phyloP scores from a whole-genome alignment of 768 basidiomycete species.

The Cystofilobasidium capitatum region DNA sequence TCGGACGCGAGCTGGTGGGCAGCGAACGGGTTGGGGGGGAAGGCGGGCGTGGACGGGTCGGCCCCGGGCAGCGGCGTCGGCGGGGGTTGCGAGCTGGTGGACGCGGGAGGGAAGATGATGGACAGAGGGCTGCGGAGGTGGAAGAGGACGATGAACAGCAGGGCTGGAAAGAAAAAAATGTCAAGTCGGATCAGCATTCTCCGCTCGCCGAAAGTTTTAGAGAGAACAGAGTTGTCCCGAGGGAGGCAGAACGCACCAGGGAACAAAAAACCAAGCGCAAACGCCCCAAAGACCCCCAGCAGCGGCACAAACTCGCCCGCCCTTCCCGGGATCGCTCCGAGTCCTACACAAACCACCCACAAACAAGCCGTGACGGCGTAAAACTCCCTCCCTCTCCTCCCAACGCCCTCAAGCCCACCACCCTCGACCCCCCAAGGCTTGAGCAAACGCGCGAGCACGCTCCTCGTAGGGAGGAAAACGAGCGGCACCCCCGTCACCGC shows the following conservation, averaged over 20 bases:
- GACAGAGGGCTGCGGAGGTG: slow-evolving; percentile 73
- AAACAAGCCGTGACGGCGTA: slow-evolving; percentile 6
- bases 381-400: slow-evolving; percentile 16
- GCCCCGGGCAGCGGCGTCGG: slow-evolving; percentile 28
- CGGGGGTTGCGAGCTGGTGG: slow-evolving; percentile 37
- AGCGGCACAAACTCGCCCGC: slow-evolving; percentile 13
- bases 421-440: slow-evolving; percentile 10
- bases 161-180: slow-evolving; percentile 41
- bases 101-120: slow-evolving; percentile 64
- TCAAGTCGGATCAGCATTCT: background rate
- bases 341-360: slow-evolving; percentile 2
- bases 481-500: slow-evolving; percentile 6
- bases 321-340: slow-evolving; percentile 3
- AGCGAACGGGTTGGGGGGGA: slow-evolving; percentile 12
- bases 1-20: slow-evolving; percentile 43
- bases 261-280: slow-evolving; percentile 13
- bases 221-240: background rate
- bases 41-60: slow-evolving; percentile 6
- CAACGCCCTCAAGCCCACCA: slow-evolving; percentile 5
- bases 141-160: slow-evolving; percentile 71
- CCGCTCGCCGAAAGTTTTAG: no score
- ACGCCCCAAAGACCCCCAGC: slow-evolving; percentile 4
- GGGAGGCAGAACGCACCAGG: slow-evolving; percentile 11
- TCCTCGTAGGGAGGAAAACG: slow-evolving; percentile 16
- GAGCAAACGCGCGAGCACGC: slow-evolving; percentile 3